Base-by-base conservation (phyloP, 1,139 yeast genomes). In the Magnusiomyces suaveolens region DNA sequence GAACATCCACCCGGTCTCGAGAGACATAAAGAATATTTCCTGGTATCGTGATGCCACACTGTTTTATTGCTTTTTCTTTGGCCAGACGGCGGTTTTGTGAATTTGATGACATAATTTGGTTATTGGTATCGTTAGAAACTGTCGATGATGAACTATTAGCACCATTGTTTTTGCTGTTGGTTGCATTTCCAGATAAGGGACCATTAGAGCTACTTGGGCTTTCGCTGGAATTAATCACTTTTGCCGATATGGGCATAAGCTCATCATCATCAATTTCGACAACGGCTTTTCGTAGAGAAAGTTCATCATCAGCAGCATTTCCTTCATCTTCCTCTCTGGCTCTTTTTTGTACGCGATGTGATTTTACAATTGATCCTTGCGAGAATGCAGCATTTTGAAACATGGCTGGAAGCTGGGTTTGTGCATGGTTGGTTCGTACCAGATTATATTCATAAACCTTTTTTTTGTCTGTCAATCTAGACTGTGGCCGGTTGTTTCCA, bases 361-460 rank as follows among this genome's bases (percentile, higher is more conserved):
- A 44, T 23, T 44, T 33, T 2, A 21, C 12, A 14, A 33, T 25
- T 2, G 43, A 29, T 14, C 25, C 33, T 24, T 49, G 51, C 23
- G 44, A 41, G 20, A 41, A 41, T 8, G 44, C 44, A 1, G 51
- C 20, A n/a, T 47, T 39, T 2, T 38, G 62, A 47, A 77, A 57
- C 57, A 73, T 76, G 1, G 80, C 68, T 0, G 80, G 77, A 26
- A 84, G 72, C 48, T 80, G 83, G 1, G 79, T 67, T 62, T 86
- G 95, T 50, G 71, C 74, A 0, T 87, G 77, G 66, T 89, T 97
- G 0, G 90, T 86, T 57, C 96, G 71, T 0, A 72, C 74, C 51
- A 72, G 57, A 38, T 68, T 66, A 50, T 70, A 61, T 52, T 71
- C 75, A 55, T 67, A 66, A 1, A 62, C 59, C 23, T 68, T 60